Conservation (phyloP, 192 early-diverging fungal species). For the Oehlia diaphana region DNA sequence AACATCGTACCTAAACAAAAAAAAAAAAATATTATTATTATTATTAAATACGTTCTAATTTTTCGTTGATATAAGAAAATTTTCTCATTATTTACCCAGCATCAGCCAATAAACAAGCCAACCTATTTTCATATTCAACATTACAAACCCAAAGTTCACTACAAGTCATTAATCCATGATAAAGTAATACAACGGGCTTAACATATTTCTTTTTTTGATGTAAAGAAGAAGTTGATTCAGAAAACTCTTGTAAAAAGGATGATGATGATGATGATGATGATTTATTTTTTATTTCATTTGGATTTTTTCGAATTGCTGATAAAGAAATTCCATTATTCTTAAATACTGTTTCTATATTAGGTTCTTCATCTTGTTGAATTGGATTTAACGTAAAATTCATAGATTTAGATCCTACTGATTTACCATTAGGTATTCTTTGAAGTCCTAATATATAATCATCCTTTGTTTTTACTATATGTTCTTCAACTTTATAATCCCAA, state of each 20-base stretch:
- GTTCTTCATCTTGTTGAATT: not conserved
- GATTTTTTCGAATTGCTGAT: constrained; percentile 34
- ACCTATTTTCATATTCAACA: constrained; percentile 68
- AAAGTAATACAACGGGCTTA: constrained; percentile 86
- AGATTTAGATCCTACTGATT: not conserved
- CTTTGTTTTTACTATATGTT: constrained; percentile 82
- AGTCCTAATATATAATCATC: constrained; percentile 85
- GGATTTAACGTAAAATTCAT: not conserved
- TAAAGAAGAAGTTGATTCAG: not conserved
- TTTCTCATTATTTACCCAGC: constrained; percentile 49
- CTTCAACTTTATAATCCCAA: constrained; percentile 77
- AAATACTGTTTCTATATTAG: constrained; percentile 8
- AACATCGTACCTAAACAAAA: constrained; percentile 71
- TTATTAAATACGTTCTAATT: not conserved
- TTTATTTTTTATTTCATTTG: not conserved
- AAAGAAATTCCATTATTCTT: constrained; percentile 37
- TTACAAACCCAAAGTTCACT: constrained; percentile 91
- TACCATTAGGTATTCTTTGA: constrained; percentile 67
- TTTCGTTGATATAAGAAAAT: not conserved
- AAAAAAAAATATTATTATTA: not conserved
- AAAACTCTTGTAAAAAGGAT: not conserved
- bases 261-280: not conserved
- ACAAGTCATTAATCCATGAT: constrained; percentile 93
- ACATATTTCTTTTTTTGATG: not conserved
- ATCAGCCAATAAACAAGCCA: constrained; percentile 86